Percentiles rank a stretch among this genome's conserved stretches.
These are phyloP conservation scores for Cladosporium colombiae DNA, from an alignment of 2,329 filamentous ascomycete genomes.

Conservation along the genomic window DNA sequence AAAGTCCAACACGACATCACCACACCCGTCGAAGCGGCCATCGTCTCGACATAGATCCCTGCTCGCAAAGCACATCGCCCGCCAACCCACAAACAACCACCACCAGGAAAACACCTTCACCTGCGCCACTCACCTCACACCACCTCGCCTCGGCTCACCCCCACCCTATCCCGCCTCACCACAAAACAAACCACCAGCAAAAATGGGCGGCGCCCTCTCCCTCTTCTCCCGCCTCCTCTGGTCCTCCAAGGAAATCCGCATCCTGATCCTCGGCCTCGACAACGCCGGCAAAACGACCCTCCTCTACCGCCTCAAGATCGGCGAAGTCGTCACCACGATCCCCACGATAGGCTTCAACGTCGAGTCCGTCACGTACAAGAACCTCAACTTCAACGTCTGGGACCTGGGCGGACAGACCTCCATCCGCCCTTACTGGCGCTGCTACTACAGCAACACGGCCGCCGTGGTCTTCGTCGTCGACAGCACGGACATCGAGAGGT, in stretches of 20 bases:
- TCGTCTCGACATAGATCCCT: no score
- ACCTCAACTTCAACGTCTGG: conserved; percentile 99
- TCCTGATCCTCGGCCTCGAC: conserved; percentile 72
- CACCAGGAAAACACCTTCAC: no score
- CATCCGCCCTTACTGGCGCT: conserved; percentile 97
- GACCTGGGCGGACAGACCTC: conserved; percentile 98
- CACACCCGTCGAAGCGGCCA: no score
- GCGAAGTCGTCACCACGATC: conserved; percentile 98
- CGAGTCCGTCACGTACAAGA: conserved; percentile 97
- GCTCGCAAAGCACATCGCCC: not conserved
- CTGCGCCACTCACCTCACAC: no score
- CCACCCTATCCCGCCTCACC: not conserved
- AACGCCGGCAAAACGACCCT: conserved; percentile 98
- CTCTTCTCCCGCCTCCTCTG: conserved; percentile 71
- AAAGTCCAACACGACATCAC: no score
- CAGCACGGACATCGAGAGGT: conserved; percentile 92
- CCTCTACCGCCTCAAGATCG: conserved; percentile 92
- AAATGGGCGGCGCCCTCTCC: conserved; percentile 60
- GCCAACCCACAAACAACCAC: not conserved
- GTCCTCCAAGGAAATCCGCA: conserved; percentile 96
- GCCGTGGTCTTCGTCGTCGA: conserved; percentile 99
- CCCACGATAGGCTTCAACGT: conserved; percentile 99
- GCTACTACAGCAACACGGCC: conserved; percentile 98
- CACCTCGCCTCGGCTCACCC: not conserved
- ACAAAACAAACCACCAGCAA: conserved; percentile 1